A percentile compares a stretch with the other conserved stretches of the same genome.
Conservation (phyloP, 164 flowering plant species). For the Vitis labrusca region DNA sequence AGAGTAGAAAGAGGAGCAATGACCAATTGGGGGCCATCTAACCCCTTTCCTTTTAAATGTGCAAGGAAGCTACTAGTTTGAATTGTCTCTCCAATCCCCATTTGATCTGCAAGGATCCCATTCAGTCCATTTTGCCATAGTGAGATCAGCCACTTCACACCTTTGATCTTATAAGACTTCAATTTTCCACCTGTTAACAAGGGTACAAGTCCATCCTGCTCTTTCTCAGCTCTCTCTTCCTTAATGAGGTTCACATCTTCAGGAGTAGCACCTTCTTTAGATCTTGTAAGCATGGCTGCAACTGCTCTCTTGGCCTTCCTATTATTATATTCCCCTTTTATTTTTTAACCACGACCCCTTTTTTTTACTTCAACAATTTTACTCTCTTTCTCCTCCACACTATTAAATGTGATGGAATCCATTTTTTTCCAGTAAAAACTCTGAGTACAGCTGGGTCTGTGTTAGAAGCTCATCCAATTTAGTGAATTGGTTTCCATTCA, state of each 20-base stretch:
- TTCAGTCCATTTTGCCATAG: slow-evolving; percentile 98
- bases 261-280: slow-evolving; percentile 45
- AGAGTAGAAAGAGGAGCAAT: slow-evolving; percentile 95
- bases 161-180: slow-evolving; percentile 91
- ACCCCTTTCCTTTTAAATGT: slow-evolving; percentile 86
- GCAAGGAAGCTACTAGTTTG: slow-evolving; percentile 94
- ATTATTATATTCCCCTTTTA: no score
- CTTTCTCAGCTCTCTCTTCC: slow-evolving; percentile 74
- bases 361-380: no score
- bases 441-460: no score
- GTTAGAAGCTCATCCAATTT: no score
- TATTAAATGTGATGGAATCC: no score
- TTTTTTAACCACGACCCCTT: no score
- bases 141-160: slow-evolving; percentile 95
- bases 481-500: no score
- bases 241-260: slow-evolving; percentile 62
- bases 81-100: slow-evolving; percentile 99
- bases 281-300: slow-evolving; percentile 85
- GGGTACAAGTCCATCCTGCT: slow-evolving; percentile 83
- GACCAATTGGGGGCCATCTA: slow-evolving; percentile 87
- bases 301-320: slow-evolving; percentile 43
- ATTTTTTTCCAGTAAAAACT: no score
- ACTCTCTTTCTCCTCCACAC: no score
- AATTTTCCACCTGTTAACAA: slow-evolving; percentile 87
- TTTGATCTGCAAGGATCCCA: slow-evolving; percentile 98